A percentile compares a stretch with the other conserved stretches of the same genome.
phyloP scores from a whole-genome alignment of 2,329 filamentous ascomycete species.

The Juglanconis oblonga region DNA sequence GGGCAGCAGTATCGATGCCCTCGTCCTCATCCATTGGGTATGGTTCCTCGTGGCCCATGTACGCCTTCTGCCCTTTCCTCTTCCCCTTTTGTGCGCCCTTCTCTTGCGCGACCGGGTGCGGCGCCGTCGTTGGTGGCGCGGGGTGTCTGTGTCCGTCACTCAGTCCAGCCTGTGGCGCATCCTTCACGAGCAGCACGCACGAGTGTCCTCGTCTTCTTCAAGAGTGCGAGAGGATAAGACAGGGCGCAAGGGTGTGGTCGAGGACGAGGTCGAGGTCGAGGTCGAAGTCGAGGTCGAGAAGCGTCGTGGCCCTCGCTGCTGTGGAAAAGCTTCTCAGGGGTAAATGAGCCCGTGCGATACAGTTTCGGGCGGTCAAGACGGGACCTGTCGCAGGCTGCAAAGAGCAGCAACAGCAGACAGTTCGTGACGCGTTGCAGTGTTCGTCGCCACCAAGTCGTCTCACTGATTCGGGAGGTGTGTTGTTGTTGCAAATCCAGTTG shows the following conservation, averaged over 20 bases:
- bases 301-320: background rate
- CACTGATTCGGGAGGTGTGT: no score
- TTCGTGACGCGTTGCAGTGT: no score
- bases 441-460: no score
- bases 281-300: background rate
- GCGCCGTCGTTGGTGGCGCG: background rate
- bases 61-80: background rate
- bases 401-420: no score
- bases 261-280: background rate
- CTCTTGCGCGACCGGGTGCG: background rate
- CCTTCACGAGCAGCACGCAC: background rate
- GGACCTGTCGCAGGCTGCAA: background rate
- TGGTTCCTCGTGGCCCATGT: background rate
- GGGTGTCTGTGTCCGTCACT: background rate
- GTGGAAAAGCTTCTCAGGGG: background rate
- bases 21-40: conserved; percentile 10
- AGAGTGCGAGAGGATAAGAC: background rate
- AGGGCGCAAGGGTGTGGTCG: background rate
- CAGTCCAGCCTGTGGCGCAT: background rate
- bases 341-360: background rate
- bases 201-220: background rate
- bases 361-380: background rate
- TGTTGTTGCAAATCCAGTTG: no score
- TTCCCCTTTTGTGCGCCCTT: background rate
- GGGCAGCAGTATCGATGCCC: conserved; percentile 1